Percentiles rank a stretch among this genome's conserved stretches.
Evolutionary conservation across 306 rosid genomes (phyloP).

Genomic region (Prunus persica): DNA sequence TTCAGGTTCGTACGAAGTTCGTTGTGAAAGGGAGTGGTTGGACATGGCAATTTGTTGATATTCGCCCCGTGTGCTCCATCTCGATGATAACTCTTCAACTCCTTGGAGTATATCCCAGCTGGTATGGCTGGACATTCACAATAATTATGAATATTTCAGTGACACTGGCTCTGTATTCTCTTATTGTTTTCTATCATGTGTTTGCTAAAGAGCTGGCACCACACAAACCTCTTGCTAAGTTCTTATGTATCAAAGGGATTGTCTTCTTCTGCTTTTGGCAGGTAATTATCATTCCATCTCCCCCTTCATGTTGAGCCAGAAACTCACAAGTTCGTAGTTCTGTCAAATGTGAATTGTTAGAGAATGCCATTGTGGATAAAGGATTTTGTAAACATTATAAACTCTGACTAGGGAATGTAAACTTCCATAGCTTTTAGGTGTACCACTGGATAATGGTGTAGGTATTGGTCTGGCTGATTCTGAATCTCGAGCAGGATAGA

Average conservation of each 20-base stretch:
- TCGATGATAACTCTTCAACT: constrained; percentile 34
- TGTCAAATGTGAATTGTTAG: background rate
- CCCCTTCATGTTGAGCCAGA: background rate
- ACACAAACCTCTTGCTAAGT: constrained; percentile 35
- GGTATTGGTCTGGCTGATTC: background rate
- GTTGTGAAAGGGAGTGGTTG: background rate
- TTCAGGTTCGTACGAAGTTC: too few species aligned
- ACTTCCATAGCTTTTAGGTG: background rate
- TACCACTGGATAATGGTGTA: background rate
- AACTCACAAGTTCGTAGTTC: background rate
- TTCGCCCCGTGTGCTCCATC: constrained; percentile 40
- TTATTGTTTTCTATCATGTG: constrained; percentile 30
- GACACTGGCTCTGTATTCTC: constrained; percentile 39
- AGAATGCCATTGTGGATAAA: background rate
- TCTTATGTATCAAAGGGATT: constrained; percentile 39
- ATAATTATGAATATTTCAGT: constrained; percentile 36
- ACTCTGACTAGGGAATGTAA: background rate
- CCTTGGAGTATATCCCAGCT: constrained; percentile 30
- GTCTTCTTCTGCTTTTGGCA: constrained; percentile 44
- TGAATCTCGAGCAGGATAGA: background rate
- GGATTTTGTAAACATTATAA: background rate
- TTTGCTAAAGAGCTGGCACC: constrained; percentile 36
- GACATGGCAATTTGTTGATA: constrained; percentile 40
- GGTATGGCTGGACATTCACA: constrained; percentile 41
- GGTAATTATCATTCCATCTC: constrained; percentile 23